These are phyloP conservation scores for Neurospora tetraspora DNA, from an alignment of 495 filamentous ascomycete species.

Conservation along the genomic window DNA sequence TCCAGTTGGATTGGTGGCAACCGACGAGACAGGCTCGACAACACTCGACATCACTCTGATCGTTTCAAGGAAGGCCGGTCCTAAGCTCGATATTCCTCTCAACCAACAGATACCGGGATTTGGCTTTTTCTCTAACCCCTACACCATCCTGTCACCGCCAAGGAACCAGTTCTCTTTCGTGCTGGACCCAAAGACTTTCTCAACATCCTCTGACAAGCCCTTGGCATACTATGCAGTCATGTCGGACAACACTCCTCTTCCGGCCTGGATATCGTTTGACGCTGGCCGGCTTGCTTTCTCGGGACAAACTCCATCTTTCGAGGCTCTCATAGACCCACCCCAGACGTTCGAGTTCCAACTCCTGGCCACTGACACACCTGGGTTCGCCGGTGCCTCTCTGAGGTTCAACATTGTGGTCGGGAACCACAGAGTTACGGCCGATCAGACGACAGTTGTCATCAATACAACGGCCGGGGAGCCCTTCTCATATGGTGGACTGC, in stretches of 20 bases:
- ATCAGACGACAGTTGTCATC: slow-evolving; percentile 44
- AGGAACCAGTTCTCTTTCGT: slow-evolving; percentile 27
- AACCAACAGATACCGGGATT: slow-evolving; percentile 29
- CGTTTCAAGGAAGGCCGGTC: slow-evolving; percentile 41
- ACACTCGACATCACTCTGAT: slow-evolving; percentile 52
- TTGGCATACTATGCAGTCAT: slow-evolving; percentile 68
- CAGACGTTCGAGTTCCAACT: slow-evolving; percentile 64
- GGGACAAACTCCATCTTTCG: slow-evolving; percentile 57
- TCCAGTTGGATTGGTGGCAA: slow-evolving; percentile 49
- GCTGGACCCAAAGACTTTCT: slow-evolving; percentile 31
- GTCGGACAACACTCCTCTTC: slow-evolving; percentile 67
- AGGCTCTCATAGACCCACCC: slow-evolving; percentile 53
- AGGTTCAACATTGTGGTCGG: slow-evolving; percentile 62
- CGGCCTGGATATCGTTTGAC: slow-evolving; percentile 80
- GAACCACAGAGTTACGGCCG: slow-evolving; percentile 55
- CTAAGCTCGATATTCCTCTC: slow-evolving; percentile 25
- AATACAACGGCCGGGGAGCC: slow-evolving; percentile 46
- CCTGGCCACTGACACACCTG: slow-evolving; percentile 69
- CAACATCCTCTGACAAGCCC: slow-evolving; percentile 10
- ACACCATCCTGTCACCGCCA: slow-evolving; percentile 27
- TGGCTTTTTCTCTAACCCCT: slow-evolving; percentile 30
- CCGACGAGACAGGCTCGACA: slow-evolving; percentile 46
- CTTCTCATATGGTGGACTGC: slow-evolving; percentile 47
- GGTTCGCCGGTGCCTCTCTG: slow-evolving; percentile 58
- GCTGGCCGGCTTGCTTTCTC: slow-evolving; percentile 52